phyloP scores from a whole-genome alignment of 352 stramenopile genomes.

The Phytophthora nicotianae region DNA sequence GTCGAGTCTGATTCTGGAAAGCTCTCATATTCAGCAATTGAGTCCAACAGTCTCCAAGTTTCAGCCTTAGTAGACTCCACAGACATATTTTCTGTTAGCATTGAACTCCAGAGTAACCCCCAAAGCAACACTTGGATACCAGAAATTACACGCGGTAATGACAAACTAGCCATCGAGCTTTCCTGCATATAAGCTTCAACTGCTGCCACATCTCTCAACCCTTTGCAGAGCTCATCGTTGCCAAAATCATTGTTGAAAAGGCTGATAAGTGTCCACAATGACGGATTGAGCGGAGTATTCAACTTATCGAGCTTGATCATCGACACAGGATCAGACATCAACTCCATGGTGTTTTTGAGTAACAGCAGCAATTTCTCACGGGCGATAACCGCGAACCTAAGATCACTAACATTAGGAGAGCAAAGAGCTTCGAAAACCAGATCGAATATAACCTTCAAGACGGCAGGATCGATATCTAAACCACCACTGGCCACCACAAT shows the following conservation, averaged over 20 bases:
- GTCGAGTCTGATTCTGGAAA: neutral
- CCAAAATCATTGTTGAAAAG: conserved; percentile 19
- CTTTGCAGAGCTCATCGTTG: conserved; percentile 14
- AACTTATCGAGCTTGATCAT: conserved; percentile 13
- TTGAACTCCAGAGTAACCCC: conserved; percentile 39
- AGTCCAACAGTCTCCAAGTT: conserved; percentile 28
- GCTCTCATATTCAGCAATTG: conserved; percentile 18
- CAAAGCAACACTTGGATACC: conserved; percentile 34
- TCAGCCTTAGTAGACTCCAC: conserved; percentile 18
- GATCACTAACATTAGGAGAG: neutral
- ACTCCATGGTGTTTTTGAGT: conserved; percentile 34
- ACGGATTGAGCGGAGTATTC: conserved; percentile 1
- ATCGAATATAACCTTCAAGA: conserved; percentile 17
- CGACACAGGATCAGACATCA: conserved; percentile 18
- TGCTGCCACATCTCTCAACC: conserved; percentile 14
- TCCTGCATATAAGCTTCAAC: conserved; percentile 18
- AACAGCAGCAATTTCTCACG: conserved; percentile 40
- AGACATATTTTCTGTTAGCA: conserved; percentile 2
- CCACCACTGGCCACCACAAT: conserved; percentile 8
- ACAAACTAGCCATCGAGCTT: conserved; percentile 1
- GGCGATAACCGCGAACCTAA: conserved; percentile 8
- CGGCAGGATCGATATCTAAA: neutral
- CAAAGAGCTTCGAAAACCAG: conserved; percentile 7
- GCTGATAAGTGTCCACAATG: conserved; percentile 28
- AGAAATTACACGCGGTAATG: conserved; percentile 18